Percentiles rank a stretch among this genome's conserved stretches.
Evolutionary conservation across 73 alveolate species (phyloP).

Genomic region (Paramecium pentaurelia): DNA sequence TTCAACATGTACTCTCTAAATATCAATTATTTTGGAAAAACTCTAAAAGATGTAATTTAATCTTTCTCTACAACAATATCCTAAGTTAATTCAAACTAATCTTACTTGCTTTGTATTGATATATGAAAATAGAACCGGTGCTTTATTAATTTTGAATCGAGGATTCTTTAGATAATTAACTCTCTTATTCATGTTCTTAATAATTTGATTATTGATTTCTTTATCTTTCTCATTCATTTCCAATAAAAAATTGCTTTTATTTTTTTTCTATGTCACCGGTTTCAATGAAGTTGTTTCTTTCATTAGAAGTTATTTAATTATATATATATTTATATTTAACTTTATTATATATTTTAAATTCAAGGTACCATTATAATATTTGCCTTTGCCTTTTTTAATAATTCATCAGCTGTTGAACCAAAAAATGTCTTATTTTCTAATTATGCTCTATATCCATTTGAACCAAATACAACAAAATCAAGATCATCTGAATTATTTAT

Average conservation of each 20-base stretch:
- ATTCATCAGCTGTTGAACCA: constrained; percentile 54
- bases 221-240: constrained; percentile 92
- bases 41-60: not conserved
- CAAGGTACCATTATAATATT: constrained; percentile 52
- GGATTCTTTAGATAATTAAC: constrained; percentile 91
- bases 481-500: constrained; percentile 22
- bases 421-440: constrained; percentile 48
- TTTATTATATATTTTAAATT: not conserved
- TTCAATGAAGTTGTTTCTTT: not conserved
- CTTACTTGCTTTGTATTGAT: constrained; percentile 61
- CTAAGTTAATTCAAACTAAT: not conserved
- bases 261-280: not conserved
- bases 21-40: not conserved
- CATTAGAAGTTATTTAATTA: not conserved
- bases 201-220: constrained; percentile 88
- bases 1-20: constrained; percentile 84
- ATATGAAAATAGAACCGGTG: constrained; percentile 70
- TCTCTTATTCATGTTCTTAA: constrained; percentile 94
- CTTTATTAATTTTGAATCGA: constrained; percentile 72
- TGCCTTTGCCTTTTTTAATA: constrained; percentile 41
- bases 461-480: constrained; percentile 39
- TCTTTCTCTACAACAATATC: constrained; percentile 16
- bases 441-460: constrained; percentile 61
- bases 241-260: not conserved
- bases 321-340: not conserved